These are phyloP conservation scores for Neurospora sublineolata DNA, from an alignment of 495 filamentous ascomycete species.

Conservation along the genomic window DNA sequence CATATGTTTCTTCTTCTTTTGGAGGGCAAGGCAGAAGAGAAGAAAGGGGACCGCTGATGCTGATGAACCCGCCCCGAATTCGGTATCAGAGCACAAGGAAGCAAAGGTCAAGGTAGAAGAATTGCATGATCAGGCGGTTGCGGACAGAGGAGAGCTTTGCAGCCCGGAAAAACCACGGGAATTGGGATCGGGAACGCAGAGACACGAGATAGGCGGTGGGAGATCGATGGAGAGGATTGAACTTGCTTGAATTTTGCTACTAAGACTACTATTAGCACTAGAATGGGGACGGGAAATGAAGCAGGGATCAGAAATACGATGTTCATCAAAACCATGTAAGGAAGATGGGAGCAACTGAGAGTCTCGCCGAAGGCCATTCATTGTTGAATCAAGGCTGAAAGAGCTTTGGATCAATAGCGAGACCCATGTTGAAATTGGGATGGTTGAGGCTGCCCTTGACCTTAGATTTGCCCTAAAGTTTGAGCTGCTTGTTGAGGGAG, in stretches of 20 bases:
- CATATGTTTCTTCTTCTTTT: not conserved
- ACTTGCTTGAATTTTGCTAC: not conserved
- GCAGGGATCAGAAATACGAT: not conserved
- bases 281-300: not conserved
- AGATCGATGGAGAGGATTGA: not conserved
- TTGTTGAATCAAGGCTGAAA: not conserved
- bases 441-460: not conserved
- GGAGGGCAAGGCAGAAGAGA: not conserved
- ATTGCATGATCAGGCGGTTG: not conserved
- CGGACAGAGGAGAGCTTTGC: not conserved
- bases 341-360: not conserved
- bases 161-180: not conserved
- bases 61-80: not conserved
- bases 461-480: not conserved
- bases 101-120: not conserved
- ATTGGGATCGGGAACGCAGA: not conserved
- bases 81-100: not conserved
- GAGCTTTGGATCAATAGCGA: not conserved
- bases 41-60: not conserved
- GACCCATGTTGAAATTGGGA: not conserved
- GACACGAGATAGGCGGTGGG: not conserved
- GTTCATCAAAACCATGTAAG: not conserved
- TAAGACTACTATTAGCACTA: not conserved
- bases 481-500: not conserved
- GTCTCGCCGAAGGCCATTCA: not conserved